Evolutionary conservation across 2,329 filamentous ascomycete species (phyloP), one percentile per base, ranked within the genome.

Genomic region (Alternaria longipes): DNA sequence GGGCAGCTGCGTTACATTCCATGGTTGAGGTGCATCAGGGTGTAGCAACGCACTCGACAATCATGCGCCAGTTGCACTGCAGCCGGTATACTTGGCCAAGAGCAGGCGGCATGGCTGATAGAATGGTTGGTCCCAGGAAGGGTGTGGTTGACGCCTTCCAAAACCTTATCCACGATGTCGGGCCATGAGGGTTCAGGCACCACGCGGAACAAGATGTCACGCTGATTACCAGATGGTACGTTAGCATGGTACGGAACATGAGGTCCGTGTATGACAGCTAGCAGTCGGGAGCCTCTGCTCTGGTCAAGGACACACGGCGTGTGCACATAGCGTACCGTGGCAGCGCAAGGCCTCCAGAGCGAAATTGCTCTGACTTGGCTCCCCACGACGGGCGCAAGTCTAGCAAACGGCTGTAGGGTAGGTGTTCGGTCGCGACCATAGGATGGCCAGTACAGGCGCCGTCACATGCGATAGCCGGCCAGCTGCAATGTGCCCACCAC

Each of bases 111-210:
- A 51, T 46, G 20, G 20, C 38, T 49, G 60, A 53, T 51, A 51
- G 68, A 70, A 36, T 54, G 44, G 47, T 52, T 51, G 32, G 63
- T 52, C 55, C 65, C 64, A 65, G 59, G 49, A 56, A 60, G 66
- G 59, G 66, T 71, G 67, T 51, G 55, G 72, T 70, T 72, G 70
- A 71, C 67, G 72, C 67, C 66, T 63, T 60, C 46, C 54, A 62
- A 65, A 77, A 73, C 74, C 72, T 78, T 75, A 77, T 74, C 75
- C 75, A 73, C 67, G 59, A 62, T 40, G 26, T 62, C 63, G 75
- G 74, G 74, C 70, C 74, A 71, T 54, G 68, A 65, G 62, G 60
- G 64, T 64, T 69, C 69, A 73, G 72, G 73, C 68, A 72, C 72
- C 69, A 75, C 58, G 68, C 68, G 64, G 46, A 60, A 42, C 57